A percentile compares a stretch with the other conserved stretches of the same genome.
phyloP scores from a whole-genome alignment of 208 protist genomes.

The Naegleria fowleri region DNA sequence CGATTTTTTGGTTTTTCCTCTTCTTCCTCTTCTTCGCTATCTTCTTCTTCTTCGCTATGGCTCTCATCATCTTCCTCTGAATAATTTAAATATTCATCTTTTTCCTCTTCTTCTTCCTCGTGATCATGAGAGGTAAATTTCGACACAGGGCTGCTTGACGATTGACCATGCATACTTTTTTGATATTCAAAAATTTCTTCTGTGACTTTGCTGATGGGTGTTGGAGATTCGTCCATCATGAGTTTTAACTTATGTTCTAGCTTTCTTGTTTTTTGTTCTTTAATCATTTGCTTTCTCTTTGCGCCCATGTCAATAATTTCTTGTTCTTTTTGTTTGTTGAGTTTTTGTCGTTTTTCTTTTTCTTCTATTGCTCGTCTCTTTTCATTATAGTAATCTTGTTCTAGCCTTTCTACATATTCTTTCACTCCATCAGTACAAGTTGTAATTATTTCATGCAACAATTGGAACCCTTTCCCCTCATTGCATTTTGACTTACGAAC shows the following conservation, averaged over 20 bases:
- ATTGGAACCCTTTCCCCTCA: not conserved
- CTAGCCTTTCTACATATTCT: not conserved
- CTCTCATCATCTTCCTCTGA: not conserved
- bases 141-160: not conserved
- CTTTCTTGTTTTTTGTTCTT: not conserved
- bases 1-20: not conserved
- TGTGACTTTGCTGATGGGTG: not conserved
- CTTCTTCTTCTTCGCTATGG: not conserved
- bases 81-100: not conserved
- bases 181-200: not conserved
- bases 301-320: not conserved
- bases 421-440: not conserved
- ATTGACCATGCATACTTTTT: not conserved
- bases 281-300: not conserved
- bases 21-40: not conserved
- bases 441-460: not conserved
- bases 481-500: not conserved
- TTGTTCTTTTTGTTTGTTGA: not conserved
- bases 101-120: not conserved
- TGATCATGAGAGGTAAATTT: not conserved
- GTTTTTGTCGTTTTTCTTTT: not conserved
- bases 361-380: not conserved
- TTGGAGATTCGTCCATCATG: not conserved
- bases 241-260: not conserved
- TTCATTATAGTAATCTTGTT: not conserved